phyloP scores from a whole-genome alignment of 2,329 filamentous ascomycete genomes.

The Cercospora sp. region DNA sequence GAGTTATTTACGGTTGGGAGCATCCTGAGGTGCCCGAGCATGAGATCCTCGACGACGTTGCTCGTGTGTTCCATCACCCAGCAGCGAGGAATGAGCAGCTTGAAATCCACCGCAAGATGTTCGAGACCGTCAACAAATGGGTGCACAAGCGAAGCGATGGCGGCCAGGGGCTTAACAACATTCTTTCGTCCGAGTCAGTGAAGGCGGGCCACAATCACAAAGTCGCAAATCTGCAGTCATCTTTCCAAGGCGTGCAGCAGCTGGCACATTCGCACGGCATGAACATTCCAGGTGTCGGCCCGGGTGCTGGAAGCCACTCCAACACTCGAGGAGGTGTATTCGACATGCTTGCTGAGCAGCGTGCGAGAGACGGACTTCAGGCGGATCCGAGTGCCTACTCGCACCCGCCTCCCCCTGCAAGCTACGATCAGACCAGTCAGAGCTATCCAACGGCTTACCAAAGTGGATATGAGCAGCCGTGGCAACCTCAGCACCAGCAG shows the following conservation, averaged over 20 bases:
- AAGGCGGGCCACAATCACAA: constrained; percentile 76
- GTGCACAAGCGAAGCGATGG: constrained; percentile 67
- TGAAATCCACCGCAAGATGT: constrained; percentile 88
- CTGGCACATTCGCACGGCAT: constrained; percentile 28
- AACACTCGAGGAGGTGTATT: constrained; percentile 34
- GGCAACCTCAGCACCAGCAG: constrained; percentile 30
- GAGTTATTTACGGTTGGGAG: constrained; percentile 90
- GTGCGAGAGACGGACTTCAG: constrained; percentile 11
- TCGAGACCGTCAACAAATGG: constrained; percentile 80
- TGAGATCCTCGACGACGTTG: constrained; percentile 78
- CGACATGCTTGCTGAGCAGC: constrained; percentile 32
- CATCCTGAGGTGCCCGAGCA: constrained; percentile 79
- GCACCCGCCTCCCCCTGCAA: constrained; percentile 29
- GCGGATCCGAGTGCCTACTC: constrained; percentile 28
- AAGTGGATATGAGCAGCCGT: constrained; percentile 39
- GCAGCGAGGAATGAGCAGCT: constrained; percentile 71
- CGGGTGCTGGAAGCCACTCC: constrained; percentile 30
- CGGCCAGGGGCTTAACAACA: constrained; percentile 64
- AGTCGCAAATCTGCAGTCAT: constrained; percentile 32
- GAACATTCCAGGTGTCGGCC: constrained; percentile 25
- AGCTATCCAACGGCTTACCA: constrained; percentile 39
- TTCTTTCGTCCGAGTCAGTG: constrained; percentile 83
- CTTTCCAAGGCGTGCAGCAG: constrained; percentile 28
- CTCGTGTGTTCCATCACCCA: constrained; percentile 87
- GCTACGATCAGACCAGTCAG: constrained; percentile 33